Evolutionary conservation across 345 rosid genomes (phyloP).

Genomic region (Bretschneidera sinensis): DNA sequence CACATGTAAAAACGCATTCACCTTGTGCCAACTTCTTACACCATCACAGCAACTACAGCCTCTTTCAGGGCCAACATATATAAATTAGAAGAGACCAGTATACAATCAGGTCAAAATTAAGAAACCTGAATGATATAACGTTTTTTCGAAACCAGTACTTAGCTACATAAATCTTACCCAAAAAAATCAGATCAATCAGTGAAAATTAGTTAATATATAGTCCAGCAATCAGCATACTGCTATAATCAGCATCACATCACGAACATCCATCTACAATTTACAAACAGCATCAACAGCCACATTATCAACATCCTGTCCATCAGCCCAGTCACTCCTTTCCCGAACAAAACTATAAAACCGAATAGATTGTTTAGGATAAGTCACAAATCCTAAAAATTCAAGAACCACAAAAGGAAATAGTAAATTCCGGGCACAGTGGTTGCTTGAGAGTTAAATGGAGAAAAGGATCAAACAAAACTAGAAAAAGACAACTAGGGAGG

Average conservation of each 20-base stretch:
- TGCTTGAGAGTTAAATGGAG: conserved; percentile 1
- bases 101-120: conserved; percentile 25
- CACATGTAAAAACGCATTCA: conserved; percentile 24
- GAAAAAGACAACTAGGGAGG: neutral
- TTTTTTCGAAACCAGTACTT: conserved; percentile 22
- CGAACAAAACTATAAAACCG: conserved; percentile 64
- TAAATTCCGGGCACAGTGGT: neutral
- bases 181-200: conserved; percentile 22
- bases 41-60: conserved; percentile 35
- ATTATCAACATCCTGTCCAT: conserved; percentile 51
- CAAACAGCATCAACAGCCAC: conserved; percentile 55
- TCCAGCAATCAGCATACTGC: conserved; percentile 29
- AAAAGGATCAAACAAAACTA: neutral
- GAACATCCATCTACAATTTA: conserved; percentile 41
- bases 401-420: neutral
- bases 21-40: conserved; percentile 20
- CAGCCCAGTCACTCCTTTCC: conserved; percentile 52
- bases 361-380: conserved; percentile 39
- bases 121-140: conserved; percentile 23
- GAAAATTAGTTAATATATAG: conserved; percentile 20
- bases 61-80: conserved; percentile 24
- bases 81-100: conserved; percentile 25
- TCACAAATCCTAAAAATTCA: conserved; percentile 11
- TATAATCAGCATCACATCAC: conserved; percentile 40
- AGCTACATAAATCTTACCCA: conserved; percentile 37